These are phyloP conservation scores for Closterium sp. DNA, from an alignment of 139 green algal genomes.

Conservation along the genomic window DNA sequence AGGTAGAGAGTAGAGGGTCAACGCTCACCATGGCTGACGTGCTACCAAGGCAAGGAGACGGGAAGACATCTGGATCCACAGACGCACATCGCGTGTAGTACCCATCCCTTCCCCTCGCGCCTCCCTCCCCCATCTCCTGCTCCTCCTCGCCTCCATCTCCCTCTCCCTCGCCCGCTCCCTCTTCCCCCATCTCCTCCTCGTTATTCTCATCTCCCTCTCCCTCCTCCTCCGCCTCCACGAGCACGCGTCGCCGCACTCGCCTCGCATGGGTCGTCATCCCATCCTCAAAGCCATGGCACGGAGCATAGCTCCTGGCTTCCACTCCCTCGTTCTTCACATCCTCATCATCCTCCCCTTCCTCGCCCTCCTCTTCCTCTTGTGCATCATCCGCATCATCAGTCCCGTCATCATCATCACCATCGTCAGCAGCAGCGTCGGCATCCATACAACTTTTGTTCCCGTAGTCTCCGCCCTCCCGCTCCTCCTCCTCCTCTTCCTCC, in stretches of 20 bases:
- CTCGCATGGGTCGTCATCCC: neutral
- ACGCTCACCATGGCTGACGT: neutral
- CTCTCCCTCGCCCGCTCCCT: neutral
- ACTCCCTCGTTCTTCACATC: neutral
- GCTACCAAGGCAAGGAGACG: neutral
- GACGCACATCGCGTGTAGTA: neutral
- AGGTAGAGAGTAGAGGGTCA: neutral
- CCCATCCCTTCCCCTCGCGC: neutral
- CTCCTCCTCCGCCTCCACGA: neutral
- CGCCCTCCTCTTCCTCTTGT: neutral
- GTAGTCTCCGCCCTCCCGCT: neutral
- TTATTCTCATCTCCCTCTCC: neutral
- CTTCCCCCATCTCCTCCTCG: neutral
- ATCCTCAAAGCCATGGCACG: neutral
- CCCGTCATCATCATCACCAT: slow-evolving; percentile 3
- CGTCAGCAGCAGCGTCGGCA: neutral
- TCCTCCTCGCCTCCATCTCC: neutral
- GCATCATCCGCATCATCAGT: neutral
- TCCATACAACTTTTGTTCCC: neutral
- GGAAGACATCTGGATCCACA: neutral
- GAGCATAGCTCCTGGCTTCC: neutral
- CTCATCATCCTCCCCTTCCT: neutral
- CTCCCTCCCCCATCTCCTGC: neutral
- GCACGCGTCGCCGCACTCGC: neutral
- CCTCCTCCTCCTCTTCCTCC: slow-evolving; percentile 18